Evolutionary conservation across 2,329 filamentous ascomycete genomes (phyloP).

Genomic region (Eurotiales sp.): DNA sequence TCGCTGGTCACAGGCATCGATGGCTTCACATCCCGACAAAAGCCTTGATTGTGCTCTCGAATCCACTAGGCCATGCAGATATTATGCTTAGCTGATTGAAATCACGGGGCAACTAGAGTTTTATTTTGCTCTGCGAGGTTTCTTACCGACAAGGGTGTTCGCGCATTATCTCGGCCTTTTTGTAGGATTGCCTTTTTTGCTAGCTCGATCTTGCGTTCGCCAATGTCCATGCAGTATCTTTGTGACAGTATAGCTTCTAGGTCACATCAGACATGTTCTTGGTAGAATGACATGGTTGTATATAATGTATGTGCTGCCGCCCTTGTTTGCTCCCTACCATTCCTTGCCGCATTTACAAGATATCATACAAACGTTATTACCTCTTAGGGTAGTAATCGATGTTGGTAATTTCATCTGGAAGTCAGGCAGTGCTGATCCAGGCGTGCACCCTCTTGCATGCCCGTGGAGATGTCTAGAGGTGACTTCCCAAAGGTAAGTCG

Average conservation of each 20-base stretch:
- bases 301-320: too few species aligned
- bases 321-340: too few species aligned
- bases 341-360: too few species aligned
- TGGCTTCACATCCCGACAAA: slow-evolving; percentile 34
- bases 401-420: not conserved
- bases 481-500: not conserved
- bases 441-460: not conserved
- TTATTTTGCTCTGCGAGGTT: too few species aligned
- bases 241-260: too few species aligned
- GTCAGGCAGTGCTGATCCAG: not conserved
- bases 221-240: too few species aligned
- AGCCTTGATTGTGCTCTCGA: slow-evolving; percentile 16
- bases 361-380: too few species aligned
- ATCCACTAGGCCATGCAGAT: slow-evolving; percentile 16
- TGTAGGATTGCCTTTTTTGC: slow-evolving; percentile 25
- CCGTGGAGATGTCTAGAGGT: not conserved
- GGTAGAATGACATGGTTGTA: too few species aligned
- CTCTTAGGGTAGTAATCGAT: not conserved
- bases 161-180: slow-evolving; percentile 28
- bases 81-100: too few species aligned
- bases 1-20: slow-evolving; percentile 65
- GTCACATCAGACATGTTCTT: too few species aligned
- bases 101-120: too few species aligned
- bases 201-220: slow-evolving; percentile 22
- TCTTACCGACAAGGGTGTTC: slow-evolving; percentile 24